A percentile compares a stretch with the other conserved stretches of the same genome.
These are phyloP conservation scores for Zoysia japonica DNA, from an alignment of 176 grass and related monocot species.

Conservation along the genomic window DNA sequence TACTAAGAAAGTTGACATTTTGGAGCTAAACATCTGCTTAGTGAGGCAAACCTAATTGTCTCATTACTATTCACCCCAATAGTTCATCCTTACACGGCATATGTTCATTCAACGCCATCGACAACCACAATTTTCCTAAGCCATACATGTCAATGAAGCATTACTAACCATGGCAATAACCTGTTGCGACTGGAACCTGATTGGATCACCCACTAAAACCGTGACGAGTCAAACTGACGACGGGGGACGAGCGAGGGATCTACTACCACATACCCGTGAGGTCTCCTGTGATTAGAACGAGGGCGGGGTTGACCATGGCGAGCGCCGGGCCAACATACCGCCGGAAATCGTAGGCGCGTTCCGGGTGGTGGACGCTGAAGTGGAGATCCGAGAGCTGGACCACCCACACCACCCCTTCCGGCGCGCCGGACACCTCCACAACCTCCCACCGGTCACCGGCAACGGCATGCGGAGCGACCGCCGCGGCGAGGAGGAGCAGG, in stretches of 20 bases:
- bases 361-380: slow-evolving; percentile 92
- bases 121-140: not conserved
- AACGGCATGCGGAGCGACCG: not conserved
- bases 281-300: slow-evolving; percentile 95
- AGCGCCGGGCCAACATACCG: slow-evolving; percentile 77
- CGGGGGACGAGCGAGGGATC: not conserved
- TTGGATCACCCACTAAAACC: slow-evolving; percentile 10
- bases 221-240: not conserved
- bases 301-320: slow-evolving; percentile 71
- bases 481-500: slow-evolving; percentile 38
- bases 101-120: not conserved
- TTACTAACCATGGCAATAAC: not conserved
- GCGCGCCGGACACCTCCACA: slow-evolving; percentile 62
- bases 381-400: slow-evolving; percentile 96
- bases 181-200: not conserved
- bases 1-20: not conserved
- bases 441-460: slow-evolving; percentile 32
- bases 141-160: not conserved
- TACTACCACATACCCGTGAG: slow-evolving; percentile 61
- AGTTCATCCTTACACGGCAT: not conserved
- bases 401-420: slow-evolving; percentile 77
- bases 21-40: not conserved
- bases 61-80: not conserved
- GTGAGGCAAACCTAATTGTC: not conserved
- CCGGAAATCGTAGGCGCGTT: slow-evolving; percentile 84